Percentiles rank a stretch among this genome's conserved stretches.
These are phyloP conservation scores for Fusarium albidum DNA, from an alignment of 2,329 filamentous ascomycete genomes.

Conservation along the genomic window DNA sequence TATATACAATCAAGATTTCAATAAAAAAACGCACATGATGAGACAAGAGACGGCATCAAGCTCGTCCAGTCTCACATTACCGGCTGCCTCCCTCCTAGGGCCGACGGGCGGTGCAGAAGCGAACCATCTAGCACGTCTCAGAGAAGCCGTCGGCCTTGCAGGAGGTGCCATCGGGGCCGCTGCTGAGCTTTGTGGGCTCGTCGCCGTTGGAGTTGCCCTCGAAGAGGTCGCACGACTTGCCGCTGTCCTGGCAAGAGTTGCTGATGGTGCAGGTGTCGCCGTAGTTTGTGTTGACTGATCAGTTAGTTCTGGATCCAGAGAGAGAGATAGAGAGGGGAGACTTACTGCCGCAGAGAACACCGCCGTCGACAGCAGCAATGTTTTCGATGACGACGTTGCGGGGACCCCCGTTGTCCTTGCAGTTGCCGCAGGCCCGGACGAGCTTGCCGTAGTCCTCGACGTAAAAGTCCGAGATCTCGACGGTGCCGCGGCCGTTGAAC, in stretches of 20 bases:
- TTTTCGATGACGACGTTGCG: slow-evolving; percentile 29
- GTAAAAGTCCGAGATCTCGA: slow-evolving; percentile 41
- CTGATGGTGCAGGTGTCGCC: slow-evolving; percentile 36
- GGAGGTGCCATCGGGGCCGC: slow-evolving; percentile 29
- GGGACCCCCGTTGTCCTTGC: slow-evolving; percentile 30
- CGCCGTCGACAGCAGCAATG: slow-evolving; percentile 32
- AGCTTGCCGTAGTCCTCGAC: slow-evolving; percentile 55
- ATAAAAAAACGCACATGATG: not conserved
- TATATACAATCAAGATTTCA: slow-evolving; percentile 8
- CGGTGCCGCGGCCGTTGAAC: slow-evolving; percentile 52
- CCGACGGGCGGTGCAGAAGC: not conserved
- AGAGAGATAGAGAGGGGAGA: not conserved
- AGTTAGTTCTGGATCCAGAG: not conserved
- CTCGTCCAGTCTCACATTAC: not conserved
- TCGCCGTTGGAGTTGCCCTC: slow-evolving; percentile 27
- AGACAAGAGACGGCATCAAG: not conserved
- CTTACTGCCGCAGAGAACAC: slow-evolving; percentile 33
- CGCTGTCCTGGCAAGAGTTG: slow-evolving; percentile 32
- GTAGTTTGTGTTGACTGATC: slow-evolving; percentile 35
- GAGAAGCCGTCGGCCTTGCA: slow-evolving; percentile 24
- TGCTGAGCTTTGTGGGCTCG: slow-evolving; percentile 32
- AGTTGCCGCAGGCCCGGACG: slow-evolving; percentile 56
- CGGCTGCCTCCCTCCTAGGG: too few species aligned
- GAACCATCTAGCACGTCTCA: slow-evolving; percentile 22
- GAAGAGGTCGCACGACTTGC: slow-evolving; percentile 33